Base-by-base conservation (phyloP, 768 basidiomycete genomes). In the Leccinum barrowsii region DNA sequence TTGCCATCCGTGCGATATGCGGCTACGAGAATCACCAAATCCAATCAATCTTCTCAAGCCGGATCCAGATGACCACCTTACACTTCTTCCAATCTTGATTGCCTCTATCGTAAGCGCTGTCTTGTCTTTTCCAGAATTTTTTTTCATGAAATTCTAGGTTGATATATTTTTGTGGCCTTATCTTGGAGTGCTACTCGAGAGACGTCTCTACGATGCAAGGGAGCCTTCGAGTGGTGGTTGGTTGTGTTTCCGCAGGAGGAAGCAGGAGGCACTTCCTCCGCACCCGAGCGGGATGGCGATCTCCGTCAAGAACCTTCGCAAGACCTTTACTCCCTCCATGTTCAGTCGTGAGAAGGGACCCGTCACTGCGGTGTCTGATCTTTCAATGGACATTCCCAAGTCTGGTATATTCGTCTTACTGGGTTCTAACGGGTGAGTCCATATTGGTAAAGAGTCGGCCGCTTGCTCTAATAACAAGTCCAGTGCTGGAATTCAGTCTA, bases 331-430 rank as follows among this genome's bases (percentile, higher is more conserved):
- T 44, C 75, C 78, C 0, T 81, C 83, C 0, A 52, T 76, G 52
- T 80, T 86, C 63, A 70, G 75, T 8, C 74, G 77, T 34, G 75
- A 75, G 50, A 82, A 82, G 56, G 73, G 73, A 6, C 62, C 67
- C 4, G 82, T 91, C 5, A 83, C 79, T 8, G 90, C 90, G 2
- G 80, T 92, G 28, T 74, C 76, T 2, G 83, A 89, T 59, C 79
- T 92, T 28, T 84, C 82, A 5, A 69, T 92, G 42, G 80, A 87
- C 61, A 78, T 92, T 11, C 90, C 90, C 2, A 84, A 84, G 63
- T 76, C 74, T 6, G 89, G 89, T 7, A 89, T 91, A n/a, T 91
- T 85, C 64, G 88, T 90, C 28, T 75, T 92, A 8, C 73, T 91
- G 11, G 90, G 89, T 26, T 84, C 88, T 2, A 89, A 89, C 60